phyloP scores from a whole-genome alignment of 2,329 filamentous ascomycete genomes.

The Cladosporium colombiae region DNA sequence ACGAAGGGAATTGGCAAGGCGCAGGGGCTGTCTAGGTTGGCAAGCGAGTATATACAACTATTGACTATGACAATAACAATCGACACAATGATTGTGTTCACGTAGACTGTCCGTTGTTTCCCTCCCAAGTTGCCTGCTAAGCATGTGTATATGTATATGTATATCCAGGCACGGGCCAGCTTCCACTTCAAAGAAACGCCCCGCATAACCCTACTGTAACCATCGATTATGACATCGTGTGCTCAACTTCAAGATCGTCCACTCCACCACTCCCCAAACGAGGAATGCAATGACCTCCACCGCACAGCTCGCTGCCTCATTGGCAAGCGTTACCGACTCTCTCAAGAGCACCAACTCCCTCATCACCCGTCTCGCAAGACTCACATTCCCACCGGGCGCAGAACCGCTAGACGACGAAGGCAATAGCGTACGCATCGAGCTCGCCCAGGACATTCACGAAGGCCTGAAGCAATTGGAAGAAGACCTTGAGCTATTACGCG shows the following conservation, averaged over 20 bases:
- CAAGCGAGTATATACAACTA: neutral
- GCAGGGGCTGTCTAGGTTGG: neutral
- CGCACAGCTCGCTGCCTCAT: conserved; percentile 28
- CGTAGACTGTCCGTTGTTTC: neutral
- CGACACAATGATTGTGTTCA: neutral
- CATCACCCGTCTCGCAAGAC: conserved; percentile 58
- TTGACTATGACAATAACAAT: neutral
- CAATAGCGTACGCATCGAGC: conserved; percentile 63
- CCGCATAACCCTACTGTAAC: conserved; percentile 3
- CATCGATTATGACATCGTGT: conserved; percentile 16
- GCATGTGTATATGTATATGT: neutral
- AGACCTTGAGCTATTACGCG: conserved; percentile 75
- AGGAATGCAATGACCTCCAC: conserved; percentile 28
- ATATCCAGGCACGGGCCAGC: neutral
- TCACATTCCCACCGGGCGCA: conserved; percentile 63
- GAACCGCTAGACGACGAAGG: conserved; percentile 57
- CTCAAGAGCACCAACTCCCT: conserved; percentile 57
- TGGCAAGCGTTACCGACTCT: conserved; percentile 49
- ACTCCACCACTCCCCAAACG: conserved; percentile 11
- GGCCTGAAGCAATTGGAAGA: conserved; percentile 76
- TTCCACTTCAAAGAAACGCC: conserved; percentile 11
- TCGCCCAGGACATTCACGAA: conserved; percentile 78
- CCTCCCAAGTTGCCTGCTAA: neutral
- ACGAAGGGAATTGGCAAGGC: neutral
- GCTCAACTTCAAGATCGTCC: conserved; percentile 7